Evolutionary conservation across 2,329 filamentous ascomycete genomes (phyloP).

Genomic region (Colletotrichum paranaense): DNA sequence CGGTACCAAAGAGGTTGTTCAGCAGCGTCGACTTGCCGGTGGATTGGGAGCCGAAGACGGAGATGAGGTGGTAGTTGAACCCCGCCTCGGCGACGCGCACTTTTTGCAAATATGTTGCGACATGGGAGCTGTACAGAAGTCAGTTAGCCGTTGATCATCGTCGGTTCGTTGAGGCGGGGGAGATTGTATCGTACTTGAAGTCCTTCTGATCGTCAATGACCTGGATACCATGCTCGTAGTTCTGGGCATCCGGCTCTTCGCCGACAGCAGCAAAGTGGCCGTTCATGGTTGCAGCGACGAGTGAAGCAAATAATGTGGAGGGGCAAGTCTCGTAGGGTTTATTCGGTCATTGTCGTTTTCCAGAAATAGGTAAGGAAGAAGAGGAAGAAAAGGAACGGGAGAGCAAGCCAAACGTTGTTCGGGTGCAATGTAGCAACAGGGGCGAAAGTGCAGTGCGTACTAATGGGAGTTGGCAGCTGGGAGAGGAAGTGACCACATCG

Average conservation of each 20-base stretch:
- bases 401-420: conserved; percentile 4
- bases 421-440: conserved; percentile 22
- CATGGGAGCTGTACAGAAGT: conserved; percentile 68
- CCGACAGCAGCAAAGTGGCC: conserved; percentile 83
- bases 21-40: conserved; percentile 98
- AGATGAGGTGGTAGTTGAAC: conserved; percentile 99
- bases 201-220: conserved; percentile 96
- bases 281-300: conserved; percentile 68
- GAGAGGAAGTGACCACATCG: conserved; percentile 34
- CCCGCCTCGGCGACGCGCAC: conserved; percentile 87
- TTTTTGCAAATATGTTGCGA: conserved; percentile 84
- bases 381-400: neutral
- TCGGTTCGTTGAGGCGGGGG: conserved; percentile 12
- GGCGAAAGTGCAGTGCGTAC: conserved; percentile 11
- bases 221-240: conserved; percentile 94
- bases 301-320: conserved; percentile 21
- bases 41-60: conserved; percentile 98
- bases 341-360: conserved; percentile 30
- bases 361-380: neutral
- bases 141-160: neutral
- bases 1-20: conserved; percentile 94
- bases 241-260: conserved; percentile 70
- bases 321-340: conserved; percentile 11
- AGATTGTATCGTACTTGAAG: conserved; percentile 81
- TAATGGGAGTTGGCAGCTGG: conserved; percentile 23